A percentile compares a stretch with the other conserved stretches of the same genome.
phyloP scores from a whole-genome alignment of 164 flowering plant genomes.

The Tetrastigma voinierianum region DNA sequence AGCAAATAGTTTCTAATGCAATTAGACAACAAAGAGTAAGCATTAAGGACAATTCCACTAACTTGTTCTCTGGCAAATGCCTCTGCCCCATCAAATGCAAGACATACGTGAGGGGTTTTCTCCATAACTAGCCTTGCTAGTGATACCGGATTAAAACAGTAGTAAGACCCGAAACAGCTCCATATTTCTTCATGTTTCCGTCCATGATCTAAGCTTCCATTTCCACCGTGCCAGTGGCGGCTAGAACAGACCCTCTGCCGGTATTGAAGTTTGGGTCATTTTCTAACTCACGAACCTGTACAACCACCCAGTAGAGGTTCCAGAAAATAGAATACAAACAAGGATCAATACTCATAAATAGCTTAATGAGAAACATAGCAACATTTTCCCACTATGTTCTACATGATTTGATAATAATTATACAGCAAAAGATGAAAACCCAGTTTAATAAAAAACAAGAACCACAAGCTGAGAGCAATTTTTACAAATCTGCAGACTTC shows the following conservation, averaged over 20 bases:
- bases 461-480: too few relatives aligned
- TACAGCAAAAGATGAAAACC: too few relatives aligned
- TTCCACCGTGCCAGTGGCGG: conserved; percentile 77
- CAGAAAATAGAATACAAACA: not conserved
- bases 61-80: conserved; percentile 95
- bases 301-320: not conserved
- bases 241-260: conserved; percentile 85
- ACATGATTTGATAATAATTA: too few relatives aligned
- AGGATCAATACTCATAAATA: not conserved
- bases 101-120: conserved; percentile 91
- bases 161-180: conserved; percentile 90
- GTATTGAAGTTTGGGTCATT: conserved; percentile 83
- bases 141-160: conserved; percentile 84
- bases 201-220: conserved; percentile 99
- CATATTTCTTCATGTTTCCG: conserved; percentile 80
- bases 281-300: conserved; percentile 89
- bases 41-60: conserved; percentile 11
- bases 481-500: too few relatives aligned
- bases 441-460: too few relatives aligned
- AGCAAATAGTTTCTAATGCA: not conserved
- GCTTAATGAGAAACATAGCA: too few relatives aligned
- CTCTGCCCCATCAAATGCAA: conserved; percentile 96
- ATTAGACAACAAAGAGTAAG: not conserved
- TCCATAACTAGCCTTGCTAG: conserved; percentile 95
- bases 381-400: too few relatives aligned